Conservation (phyloP, 768 basidiomycete species). For the Suillus tomentosus region DNA sequence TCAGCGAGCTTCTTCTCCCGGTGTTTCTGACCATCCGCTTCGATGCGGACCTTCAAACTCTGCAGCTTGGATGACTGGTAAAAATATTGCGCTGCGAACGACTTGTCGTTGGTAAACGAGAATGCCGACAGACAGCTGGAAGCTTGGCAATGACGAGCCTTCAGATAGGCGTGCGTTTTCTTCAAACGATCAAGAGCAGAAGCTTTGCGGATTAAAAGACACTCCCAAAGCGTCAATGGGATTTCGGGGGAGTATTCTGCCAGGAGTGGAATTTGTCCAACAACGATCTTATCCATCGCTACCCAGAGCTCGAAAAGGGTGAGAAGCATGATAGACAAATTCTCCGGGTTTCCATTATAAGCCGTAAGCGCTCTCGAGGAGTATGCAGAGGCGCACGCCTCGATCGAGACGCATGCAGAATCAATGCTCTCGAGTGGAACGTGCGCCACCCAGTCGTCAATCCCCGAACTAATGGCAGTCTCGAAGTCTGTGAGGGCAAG, state of each 20-base stretch:
- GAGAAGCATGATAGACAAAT: constrained; percentile 45
- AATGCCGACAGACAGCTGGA: constrained; percentile 29
- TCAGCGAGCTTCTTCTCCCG: constrained; percentile 23
- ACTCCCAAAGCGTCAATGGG: constrained; percentile 27
- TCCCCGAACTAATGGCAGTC: constrained; percentile 27
- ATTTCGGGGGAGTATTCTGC: constrained; percentile 38
- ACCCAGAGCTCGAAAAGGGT: constrained; percentile 40
- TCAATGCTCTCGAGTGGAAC: constrained; percentile 12
- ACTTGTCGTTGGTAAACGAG: constrained; percentile 16
- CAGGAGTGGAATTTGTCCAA: constrained; percentile 30
- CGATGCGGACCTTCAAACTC: constrained; percentile 32
- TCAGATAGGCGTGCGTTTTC: constrained; percentile 34
- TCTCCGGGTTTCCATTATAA: constrained; percentile 40
- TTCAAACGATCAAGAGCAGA: constrained; percentile 31
- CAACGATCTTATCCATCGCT: constrained; percentile 32
- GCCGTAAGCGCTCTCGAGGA: constrained; percentile 23
- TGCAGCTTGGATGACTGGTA: constrained; percentile 24
- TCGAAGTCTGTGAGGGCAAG: constrained; percentile 41
- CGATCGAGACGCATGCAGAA: constrained; percentile 23
- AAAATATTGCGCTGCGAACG: constrained; percentile 41
- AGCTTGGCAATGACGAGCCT: constrained; percentile 26
- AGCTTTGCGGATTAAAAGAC: constrained; percentile 31
- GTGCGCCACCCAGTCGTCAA: constrained; percentile 37
- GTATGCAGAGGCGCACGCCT: constrained; percentile 30
- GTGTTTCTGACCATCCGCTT: constrained; percentile 25